These are phyloP conservation scores for Sugiyamaella lignohabitans DNA, from an alignment of 805 yeast genomes.

Conservation along the genomic window DNA sequence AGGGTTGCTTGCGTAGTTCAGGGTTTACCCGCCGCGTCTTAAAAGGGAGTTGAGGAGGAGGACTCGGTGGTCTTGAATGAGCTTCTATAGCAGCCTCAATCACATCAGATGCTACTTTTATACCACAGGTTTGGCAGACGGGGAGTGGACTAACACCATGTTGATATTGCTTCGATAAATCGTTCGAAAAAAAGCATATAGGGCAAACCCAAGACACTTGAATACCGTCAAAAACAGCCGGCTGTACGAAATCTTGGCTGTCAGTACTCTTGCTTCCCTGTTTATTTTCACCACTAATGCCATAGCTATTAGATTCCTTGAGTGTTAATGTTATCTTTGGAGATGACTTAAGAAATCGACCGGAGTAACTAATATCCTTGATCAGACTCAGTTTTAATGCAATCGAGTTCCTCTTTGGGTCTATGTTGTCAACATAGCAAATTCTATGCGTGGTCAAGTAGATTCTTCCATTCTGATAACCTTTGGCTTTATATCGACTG, in stretches of 20 bases:
- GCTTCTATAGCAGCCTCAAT: slow-evolving; percentile 28
- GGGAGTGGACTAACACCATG: slow-evolving; percentile 34
- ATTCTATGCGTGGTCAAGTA: slow-evolving; percentile 71
- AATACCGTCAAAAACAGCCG: slow-evolving; percentile 7
- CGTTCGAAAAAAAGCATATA: slow-evolving; percentile 75
- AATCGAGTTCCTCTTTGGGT: slow-evolving; percentile 40
- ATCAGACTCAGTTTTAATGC: slow-evolving; percentile 42
- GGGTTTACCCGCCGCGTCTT: not conserved
- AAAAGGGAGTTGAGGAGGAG: too few relatives aligned
- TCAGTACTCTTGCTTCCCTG: not conserved
- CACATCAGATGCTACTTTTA: slow-evolving; percentile 37
- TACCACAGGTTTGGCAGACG: slow-evolving; percentile 58
- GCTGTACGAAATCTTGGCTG: slow-evolving; percentile 2
- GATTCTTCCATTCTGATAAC: slow-evolving; percentile 67
- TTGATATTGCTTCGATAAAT: slow-evolving; percentile 31
- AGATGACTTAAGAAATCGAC: slow-evolving; percentile 64
- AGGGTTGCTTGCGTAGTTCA: too few relatives aligned
- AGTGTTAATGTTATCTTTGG: slow-evolving; percentile 59
- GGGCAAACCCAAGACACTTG: slow-evolving; percentile 68
- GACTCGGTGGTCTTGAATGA: not conserved
- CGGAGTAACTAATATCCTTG: slow-evolving; percentile 35
- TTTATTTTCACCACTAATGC: not conserved
- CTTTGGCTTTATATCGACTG: slow-evolving; percentile 51
- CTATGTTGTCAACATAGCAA: slow-evolving; percentile 58
- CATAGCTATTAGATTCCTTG: slow-evolving; percentile 5